Conservation (phyloP, 768 basidiomycete species). For the Udeniomyces megalosporus region DNA sequence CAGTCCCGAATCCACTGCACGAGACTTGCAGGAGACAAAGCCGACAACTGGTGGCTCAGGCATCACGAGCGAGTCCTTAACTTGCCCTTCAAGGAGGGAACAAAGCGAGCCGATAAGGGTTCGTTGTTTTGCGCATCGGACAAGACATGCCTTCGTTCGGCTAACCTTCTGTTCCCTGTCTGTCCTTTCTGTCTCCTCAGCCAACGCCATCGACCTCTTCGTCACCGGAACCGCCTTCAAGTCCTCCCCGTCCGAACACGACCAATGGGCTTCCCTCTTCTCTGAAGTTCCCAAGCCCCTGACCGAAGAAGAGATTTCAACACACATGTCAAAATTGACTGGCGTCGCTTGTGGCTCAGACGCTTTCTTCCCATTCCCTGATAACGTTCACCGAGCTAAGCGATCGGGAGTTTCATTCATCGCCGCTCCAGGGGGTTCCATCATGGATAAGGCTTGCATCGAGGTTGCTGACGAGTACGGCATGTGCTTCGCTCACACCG, state of each 20-base stretch:
- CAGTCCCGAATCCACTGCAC: conserved; percentile 99
- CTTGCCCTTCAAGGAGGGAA: conserved; percentile 91
- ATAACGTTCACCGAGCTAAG: conserved; percentile 84
- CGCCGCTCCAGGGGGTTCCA: conserved; percentile 69
- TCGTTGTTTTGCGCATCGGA: neutral
- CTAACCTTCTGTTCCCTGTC: neutral
- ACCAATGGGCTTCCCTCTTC: conserved; percentile 81
- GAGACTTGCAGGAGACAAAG: conserved; percentile 87
- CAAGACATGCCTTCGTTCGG: no score
- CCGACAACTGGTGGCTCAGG: conserved; percentile 98
- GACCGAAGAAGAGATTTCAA: conserved; percentile 50
- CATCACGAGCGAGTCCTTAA: conserved; percentile 86
- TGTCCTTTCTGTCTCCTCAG: conserved; percentile 21
- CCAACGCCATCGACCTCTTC: conserved; percentile 93
- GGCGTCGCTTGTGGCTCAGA: conserved; percentile 88
- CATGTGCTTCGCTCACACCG: conserved; percentile 80
- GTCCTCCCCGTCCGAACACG: conserved; percentile 73
- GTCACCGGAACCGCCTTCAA: conserved; percentile 60
- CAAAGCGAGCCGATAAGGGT: conserved; percentile 84
- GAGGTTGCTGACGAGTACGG: conserved; percentile 86
- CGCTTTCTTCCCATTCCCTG: conserved; percentile 99
- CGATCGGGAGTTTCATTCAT: conserved; percentile 86
- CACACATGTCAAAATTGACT: conserved; percentile 52
- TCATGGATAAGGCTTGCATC: conserved; percentile 95
- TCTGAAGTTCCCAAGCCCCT: conserved; percentile 52